Conservation (phyloP, 495 filamentous ascomycete genomes). For the Daldinia loculata region DNA sequence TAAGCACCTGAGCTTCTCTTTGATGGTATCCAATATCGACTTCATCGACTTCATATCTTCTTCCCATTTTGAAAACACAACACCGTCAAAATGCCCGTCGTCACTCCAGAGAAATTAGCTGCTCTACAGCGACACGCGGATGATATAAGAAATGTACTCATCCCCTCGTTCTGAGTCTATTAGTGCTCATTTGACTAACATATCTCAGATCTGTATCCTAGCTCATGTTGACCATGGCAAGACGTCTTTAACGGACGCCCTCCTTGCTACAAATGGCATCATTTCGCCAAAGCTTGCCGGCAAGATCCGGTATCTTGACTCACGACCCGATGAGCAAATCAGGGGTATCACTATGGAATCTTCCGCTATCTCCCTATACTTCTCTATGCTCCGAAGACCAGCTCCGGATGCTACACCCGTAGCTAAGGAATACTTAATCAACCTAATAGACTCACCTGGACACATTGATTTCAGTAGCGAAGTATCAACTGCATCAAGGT, state of each 20-base stretch:
- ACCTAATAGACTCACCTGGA: constrained; percentile 96
- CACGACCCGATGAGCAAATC: constrained; percentile 93
- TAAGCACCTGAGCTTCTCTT: background rate
- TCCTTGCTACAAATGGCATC: constrained; percentile 99
- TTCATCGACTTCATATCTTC: background rate
- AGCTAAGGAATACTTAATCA: constrained; percentile 91
- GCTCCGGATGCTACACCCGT: constrained; percentile 72
- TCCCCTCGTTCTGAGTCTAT: constrained; percentile 50
- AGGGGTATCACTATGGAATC: constrained; percentile 99
- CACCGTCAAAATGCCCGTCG: constrained; percentile 77
- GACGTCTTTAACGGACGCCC: constrained; percentile 94
- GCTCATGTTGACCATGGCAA: constrained; percentile 99
- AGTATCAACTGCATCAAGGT: constrained; percentile 91
- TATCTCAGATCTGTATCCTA: constrained; percentile 89
- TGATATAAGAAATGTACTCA: constrained; percentile 85
- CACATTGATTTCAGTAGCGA: constrained; percentile 99
- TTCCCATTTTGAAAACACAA: background rate
- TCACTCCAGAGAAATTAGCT: constrained; percentile 85
- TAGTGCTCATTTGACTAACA: constrained; percentile 40
- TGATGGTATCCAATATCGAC: background rate
- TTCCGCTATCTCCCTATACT: constrained; percentile 95
- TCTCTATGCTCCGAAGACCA: constrained; percentile 80
- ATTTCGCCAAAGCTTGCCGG: constrained; percentile 97
- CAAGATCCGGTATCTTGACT: constrained; percentile 98
- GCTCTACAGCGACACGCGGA: constrained; percentile 83